Evolutionary conservation across 2,329 filamentous ascomycete species (phyloP), one percentile per base, ranked within the genome.

Genomic region (Clarireedia sp.): DNA sequence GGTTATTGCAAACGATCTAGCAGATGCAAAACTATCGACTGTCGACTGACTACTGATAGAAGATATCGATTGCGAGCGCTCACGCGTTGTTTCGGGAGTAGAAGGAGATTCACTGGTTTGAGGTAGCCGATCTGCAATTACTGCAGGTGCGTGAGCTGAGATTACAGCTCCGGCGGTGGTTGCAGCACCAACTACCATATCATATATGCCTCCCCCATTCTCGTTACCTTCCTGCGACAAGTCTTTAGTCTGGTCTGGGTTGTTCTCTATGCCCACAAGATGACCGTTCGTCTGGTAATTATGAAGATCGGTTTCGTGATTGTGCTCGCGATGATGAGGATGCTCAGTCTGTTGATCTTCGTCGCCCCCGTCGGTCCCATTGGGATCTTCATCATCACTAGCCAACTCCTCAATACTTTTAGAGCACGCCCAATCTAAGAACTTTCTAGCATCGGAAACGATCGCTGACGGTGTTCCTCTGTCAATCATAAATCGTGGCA

Each of bases 401-500:
- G 65, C 60, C 14, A 67, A 56, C 14, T 66, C 67, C 12, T 63
- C 60, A 8, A 67, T 62, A 24, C 64, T 62, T 48, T 64, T 68
- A 33, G 74, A 72, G 59, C 77, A 78, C 3, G 83, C 85, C 85
- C 85, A 88, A 56, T 87, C 75, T 10, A 89, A 67, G 62, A 88
- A 88, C 69, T 87, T 88, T 59, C 75, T 74, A 0, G 84, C 81
- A 68, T 88, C 85, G 9, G 73, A 70, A 17, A 84, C 77, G 60
- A 88, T 87, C 45, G 82, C 82, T 23, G 74, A 75, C 1, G 85
- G 85, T 0, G 85, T 88, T 21, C 82, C 83, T 63, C 85, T 75
- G 63, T 88, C 85, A 21, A 88, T 82, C 78, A 89, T 81, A 70
- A 86, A 89, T 26, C 82, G 76, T 3, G 85, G 85, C 23, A 88